Base-by-base conservation (phyloP, 1,284 basidiomycete genomes). In the Boletellus deceptivus region DNA sequence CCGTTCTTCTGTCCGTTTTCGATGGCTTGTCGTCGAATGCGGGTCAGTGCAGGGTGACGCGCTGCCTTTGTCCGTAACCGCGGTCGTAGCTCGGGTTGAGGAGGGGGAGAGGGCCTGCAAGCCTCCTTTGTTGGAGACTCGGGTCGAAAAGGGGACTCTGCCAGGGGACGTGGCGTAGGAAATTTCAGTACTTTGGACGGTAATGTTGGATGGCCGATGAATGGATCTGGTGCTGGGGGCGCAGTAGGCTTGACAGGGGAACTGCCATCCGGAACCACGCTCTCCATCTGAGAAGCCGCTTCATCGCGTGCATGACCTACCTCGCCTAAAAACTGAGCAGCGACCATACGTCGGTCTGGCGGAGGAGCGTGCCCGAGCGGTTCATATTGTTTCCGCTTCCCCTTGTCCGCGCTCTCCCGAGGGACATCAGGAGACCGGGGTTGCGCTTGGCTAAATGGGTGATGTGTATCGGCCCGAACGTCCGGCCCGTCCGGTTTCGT, bases 381-480 rank as follows among this genome's bases (percentile, higher is more conserved):
- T 11, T 31, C 4, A 13, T 31, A 11, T 31, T 13, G 29, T 31
- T 31, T 31, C 10, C 29, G 11, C 29, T 31, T 13, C 4, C 29
- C 29, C 29, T 31, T 11, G 9, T 31, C 29, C 11, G 29, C 29
- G 29, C 29, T 31, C 11, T 31, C 11, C 11, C 3, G 9, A 9
- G 17, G 10, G 13, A 34, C 9, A 1, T 11, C n/a, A 22, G 46
- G 34, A 17, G 45, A 16, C 8, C 10, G 43, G 3, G 38, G 14
- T 37, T 41, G 44, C 0, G 33, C 16, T 22, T 63, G 67, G 43
- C 57, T 61, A 31, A 67, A 68, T 20, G 62, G 7, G 36, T 65
- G 67, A 25, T 54, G 61, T 33, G 16, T 16, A 4, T 43, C n/a
- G 16, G 25, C 47, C 16, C 33, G 22, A 34, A 10, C 40, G 16